phyloP scores from a whole-genome alignment of 192 early-diverging fungal genomes.

The Rhizophagus sp. region DNA sequence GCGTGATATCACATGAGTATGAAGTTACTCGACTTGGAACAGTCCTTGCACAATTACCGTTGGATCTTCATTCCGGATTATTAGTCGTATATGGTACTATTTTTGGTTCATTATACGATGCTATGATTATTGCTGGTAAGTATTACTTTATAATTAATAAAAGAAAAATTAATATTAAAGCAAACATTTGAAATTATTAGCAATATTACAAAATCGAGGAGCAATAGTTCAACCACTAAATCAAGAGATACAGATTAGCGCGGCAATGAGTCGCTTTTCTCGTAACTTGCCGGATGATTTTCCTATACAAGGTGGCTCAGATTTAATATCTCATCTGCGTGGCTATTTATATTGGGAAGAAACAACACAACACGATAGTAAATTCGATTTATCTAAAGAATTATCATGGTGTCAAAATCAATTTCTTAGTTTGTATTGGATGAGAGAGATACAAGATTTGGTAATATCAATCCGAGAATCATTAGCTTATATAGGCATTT shows the following conservation, averaged over 20 bases:
- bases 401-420: constrained; percentile 35
- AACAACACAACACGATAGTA: constrained; percentile 10
- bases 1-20: constrained; percentile 13
- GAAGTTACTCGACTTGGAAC: constrained; percentile 32
- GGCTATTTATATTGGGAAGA: constrained; percentile 40
- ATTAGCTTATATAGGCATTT: constrained; percentile 26
- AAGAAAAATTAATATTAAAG: not conserved
- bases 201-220: constrained; percentile 33
- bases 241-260: constrained; percentile 27
- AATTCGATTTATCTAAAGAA: constrained; percentile 23
- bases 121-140: constrained; percentile 33
- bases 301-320: constrained; percentile 33
- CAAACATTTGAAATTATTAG: not conserved
- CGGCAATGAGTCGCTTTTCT: constrained; percentile 32
- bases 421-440: constrained; percentile 37
- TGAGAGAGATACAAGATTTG: constrained; percentile 37
- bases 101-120: constrained; percentile 31
- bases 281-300: constrained; percentile 18
- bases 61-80: constrained; percentile 35
- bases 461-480: constrained; percentile 28
- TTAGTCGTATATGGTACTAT: constrained; percentile 32
- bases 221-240: constrained; percentile 33
- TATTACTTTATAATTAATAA: too few species aligned
- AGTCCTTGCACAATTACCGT: constrained; percentile 31
- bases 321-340: constrained; percentile 35